These are phyloP conservation scores for Pterocarpus macrocarpus DNA, from an alignment of 306 rosid species.

Conservation along the genomic window DNA sequence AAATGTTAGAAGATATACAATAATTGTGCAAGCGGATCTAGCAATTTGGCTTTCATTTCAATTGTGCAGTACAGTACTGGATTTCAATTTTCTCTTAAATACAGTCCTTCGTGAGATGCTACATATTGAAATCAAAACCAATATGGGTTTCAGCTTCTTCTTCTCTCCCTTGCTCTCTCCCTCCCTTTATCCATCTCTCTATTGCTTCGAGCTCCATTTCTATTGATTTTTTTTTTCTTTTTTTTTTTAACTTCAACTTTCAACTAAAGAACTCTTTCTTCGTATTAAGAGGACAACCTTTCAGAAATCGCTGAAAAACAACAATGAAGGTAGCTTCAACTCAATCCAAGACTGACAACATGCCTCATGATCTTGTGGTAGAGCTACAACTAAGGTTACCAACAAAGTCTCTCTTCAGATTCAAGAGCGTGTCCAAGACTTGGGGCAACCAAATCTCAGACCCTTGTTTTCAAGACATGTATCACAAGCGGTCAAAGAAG, in stretches of 20 bases:
- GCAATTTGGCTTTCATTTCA: not conserved
- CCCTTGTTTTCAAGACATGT: not conserved
- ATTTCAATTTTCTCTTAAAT: not conserved
- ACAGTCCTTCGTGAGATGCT: not conserved
- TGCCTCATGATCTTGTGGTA: not conserved
- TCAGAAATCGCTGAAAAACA: not conserved
- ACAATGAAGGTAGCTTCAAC: not conserved
- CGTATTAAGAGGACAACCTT: too few species aligned
- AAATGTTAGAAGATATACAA: not conserved
- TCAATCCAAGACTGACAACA: not conserved
- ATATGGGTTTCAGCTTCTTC: not conserved
- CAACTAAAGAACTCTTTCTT: too few species aligned
- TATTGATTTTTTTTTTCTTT: too few species aligned
- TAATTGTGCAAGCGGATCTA: not conserved
- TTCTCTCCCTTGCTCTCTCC: not conserved
- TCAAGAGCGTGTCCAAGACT: constrained; percentile 3
- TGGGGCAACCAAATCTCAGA: not conserved
- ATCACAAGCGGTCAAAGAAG: constrained; percentile 9
- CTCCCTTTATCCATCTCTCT: too few species aligned
- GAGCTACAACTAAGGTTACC: constrained; percentile 12
- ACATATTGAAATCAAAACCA: not conserved
- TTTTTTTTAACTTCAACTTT: too few species aligned
- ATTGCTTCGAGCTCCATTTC: too few species aligned
- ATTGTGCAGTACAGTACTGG: not conserved
- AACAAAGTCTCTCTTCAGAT: not conserved